A percentile compares a stretch with the other conserved stretches of the same genome.
Conservation (phyloP, 164 flowering plant species). For the Kingdonia uniflora region DNA sequence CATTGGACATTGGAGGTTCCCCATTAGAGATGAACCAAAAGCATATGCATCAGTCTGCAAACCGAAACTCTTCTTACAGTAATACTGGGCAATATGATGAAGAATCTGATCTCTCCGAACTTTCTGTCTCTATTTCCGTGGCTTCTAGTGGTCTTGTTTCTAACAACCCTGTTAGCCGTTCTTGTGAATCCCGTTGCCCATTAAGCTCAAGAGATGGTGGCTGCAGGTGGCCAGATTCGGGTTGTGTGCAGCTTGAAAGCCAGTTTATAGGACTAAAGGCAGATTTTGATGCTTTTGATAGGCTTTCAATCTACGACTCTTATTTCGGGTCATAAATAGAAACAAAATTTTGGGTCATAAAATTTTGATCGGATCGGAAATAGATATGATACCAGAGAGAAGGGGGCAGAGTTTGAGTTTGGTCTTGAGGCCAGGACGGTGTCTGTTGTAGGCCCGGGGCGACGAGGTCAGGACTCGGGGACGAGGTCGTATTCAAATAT, state of each 20-base stretch:
- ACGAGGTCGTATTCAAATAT: too few relatives aligned
- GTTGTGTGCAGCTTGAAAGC: slow-evolving; percentile 84
- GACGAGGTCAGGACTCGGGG: too few relatives aligned
- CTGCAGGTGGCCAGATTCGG: slow-evolving; percentile 92
- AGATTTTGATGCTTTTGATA: slow-evolving; percentile 90
- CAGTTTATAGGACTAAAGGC: slow-evolving; percentile 90
- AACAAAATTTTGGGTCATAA: not conserved
- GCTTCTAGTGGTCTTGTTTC: slow-evolving; percentile 29
- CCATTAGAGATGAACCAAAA: slow-evolving; percentile 25
- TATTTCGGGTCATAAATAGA: slow-evolving; percentile 46
- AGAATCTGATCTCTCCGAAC: slow-evolving; percentile 58
- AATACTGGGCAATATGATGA: slow-evolving; percentile 22
- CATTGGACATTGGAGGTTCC: slow-evolving; percentile 44
- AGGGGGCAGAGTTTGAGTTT: too few relatives aligned
- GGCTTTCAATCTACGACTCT: slow-evolving; percentile 65
- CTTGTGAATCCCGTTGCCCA: slow-evolving; percentile 75
- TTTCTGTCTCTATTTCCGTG: slow-evolving; percentile 49
- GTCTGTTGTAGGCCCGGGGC: too few relatives aligned
- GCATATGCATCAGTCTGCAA: slow-evolving; percentile 16
- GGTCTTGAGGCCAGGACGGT: too few relatives aligned
- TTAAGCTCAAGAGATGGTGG: slow-evolving; percentile 69
- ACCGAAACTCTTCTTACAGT: slow-evolving; percentile 20
- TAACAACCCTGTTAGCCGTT: slow-evolving; percentile 27
- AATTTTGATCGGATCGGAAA: too few relatives aligned
- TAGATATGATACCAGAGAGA: too few relatives aligned